These are phyloP conservation scores for Schwanniomyces pseudopolymorphus DNA, from an alignment of 805 yeast genomes.

Conservation along the genomic window DNA sequence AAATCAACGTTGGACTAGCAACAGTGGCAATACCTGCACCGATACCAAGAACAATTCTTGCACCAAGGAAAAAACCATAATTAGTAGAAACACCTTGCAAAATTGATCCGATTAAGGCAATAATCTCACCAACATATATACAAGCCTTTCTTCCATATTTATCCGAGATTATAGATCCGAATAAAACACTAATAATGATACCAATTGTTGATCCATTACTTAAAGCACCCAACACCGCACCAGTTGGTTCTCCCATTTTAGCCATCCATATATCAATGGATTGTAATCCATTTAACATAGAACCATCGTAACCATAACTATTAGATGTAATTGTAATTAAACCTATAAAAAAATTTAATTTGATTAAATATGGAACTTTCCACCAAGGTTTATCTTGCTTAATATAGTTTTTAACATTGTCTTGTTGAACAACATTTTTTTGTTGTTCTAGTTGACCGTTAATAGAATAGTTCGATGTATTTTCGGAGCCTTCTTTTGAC, in stretches of 20 bases:
- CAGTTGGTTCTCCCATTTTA: conserved; percentile 38
- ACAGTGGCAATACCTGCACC: conserved; percentile 43
- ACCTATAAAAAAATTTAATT: conserved; percentile 37
- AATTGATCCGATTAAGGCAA: conserved; percentile 32
- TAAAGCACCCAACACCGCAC: conserved; percentile 41
- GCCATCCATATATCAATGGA: conserved; percentile 40
- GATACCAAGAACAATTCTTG: conserved; percentile 50
- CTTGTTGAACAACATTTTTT: neutral
- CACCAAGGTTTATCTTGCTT: neutral
- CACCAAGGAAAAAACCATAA: conserved; percentile 40
- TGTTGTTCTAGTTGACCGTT: neutral
- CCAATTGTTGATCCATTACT: conserved; percentile 46
- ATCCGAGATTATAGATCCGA: conserved; percentile 34
- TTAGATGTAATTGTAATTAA: conserved; percentile 47
- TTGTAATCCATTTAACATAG: conserved; percentile 52
- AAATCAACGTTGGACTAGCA: conserved; percentile 47
- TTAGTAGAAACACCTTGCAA: conserved; percentile 37
- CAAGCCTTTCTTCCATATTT: conserved; percentile 39
- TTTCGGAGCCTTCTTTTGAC: neutral
- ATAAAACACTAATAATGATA: conserved; percentile 24
- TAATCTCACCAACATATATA: conserved; percentile 21
- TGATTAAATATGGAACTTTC: conserved; percentile 16
- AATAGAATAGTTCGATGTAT: neutral
- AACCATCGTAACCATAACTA: conserved; percentile 49
- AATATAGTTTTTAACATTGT: neutral